Evolutionary conservation across 495 filamentous ascomycete genomes (phyloP).

Genomic region (Neurospora pannonica): DNA sequence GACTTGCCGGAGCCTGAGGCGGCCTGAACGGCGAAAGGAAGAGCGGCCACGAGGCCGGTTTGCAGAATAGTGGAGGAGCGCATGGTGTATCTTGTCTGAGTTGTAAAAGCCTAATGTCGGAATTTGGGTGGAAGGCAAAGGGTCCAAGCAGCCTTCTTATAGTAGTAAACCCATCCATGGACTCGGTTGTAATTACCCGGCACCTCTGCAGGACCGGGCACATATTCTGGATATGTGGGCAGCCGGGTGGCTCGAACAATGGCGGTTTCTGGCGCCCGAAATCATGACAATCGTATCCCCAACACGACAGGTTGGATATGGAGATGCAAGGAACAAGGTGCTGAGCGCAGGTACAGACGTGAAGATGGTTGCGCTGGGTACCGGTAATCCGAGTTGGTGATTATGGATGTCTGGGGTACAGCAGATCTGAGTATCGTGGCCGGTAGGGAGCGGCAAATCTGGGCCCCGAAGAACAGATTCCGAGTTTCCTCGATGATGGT

Average conservation of each 20-base stretch:
- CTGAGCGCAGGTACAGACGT: background rate
- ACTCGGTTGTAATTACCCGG: background rate
- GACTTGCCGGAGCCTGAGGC: constrained; percentile 18
- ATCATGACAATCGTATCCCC: background rate
- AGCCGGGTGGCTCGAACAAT: background rate
- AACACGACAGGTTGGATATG: background rate
- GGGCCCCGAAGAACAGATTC: background rate
- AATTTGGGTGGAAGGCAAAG: background rate
- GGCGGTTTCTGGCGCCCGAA: background rate
- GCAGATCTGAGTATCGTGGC: background rate
- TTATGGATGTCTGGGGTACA: background rate
- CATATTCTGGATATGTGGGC: background rate
- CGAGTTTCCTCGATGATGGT: background rate
- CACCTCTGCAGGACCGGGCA: background rate
- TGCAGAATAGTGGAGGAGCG: constrained; percentile 12
- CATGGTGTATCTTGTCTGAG: constrained; percentile 6
- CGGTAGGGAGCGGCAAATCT: background rate
- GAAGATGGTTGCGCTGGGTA: background rate
- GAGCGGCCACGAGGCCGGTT: constrained; percentile 12
- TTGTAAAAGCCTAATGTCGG: background rate
- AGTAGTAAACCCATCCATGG: background rate
- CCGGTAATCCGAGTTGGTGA: background rate
- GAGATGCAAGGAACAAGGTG: background rate
- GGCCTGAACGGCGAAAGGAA: constrained; percentile 14
- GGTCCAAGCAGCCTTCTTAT: background rate